Percentiles rank a stretch among this genome's conserved stretches.
These are phyloP conservation scores for Betula pendula DNA, from an alignment of 306 rosid species.

Conservation along the genomic window DNA sequence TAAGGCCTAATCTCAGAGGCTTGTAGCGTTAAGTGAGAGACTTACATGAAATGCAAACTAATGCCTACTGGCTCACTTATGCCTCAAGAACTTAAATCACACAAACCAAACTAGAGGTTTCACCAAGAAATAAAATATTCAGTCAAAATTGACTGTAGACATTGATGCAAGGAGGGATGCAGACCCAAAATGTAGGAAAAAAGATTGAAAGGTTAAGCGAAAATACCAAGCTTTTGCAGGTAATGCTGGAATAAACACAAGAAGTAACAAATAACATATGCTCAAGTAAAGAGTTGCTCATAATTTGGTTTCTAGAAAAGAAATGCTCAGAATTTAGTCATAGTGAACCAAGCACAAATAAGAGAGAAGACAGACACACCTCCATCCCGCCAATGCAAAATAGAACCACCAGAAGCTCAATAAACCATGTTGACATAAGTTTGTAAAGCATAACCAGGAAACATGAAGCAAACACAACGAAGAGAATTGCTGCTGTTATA, in stretches of 20 bases:
- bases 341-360: slow-evolving; percentile 17
- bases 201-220: not conserved
- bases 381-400: slow-evolving; percentile 94
- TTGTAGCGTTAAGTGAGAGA: not conserved
- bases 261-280: not conserved
- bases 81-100: not conserved
- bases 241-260: slow-evolving; percentile 3
- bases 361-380: slow-evolving; percentile 48
- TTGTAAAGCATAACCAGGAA: slow-evolving; percentile 91
- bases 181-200: not conserved
- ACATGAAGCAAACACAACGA: slow-evolving; percentile 90
- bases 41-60: not conserved
- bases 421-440: slow-evolving; percentile 86
- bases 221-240: slow-evolving; percentile 13
- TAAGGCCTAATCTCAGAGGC: not conserved
- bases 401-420: slow-evolving; percentile 89
- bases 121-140: not conserved
- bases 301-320: slow-evolving; percentile 9
- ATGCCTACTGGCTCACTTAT: not conserved
- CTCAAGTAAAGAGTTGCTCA: slow-evolving; percentile 2
- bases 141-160: not conserved
- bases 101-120: not conserved
- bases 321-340: slow-evolving; percentile 11
- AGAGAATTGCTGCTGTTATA: slow-evolving; percentile 77
- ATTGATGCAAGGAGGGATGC: not conserved